These are phyloP conservation scores for Petrea volubilis DNA, from an alignment of 257 asterid species.

Conservation along the genomic window DNA sequence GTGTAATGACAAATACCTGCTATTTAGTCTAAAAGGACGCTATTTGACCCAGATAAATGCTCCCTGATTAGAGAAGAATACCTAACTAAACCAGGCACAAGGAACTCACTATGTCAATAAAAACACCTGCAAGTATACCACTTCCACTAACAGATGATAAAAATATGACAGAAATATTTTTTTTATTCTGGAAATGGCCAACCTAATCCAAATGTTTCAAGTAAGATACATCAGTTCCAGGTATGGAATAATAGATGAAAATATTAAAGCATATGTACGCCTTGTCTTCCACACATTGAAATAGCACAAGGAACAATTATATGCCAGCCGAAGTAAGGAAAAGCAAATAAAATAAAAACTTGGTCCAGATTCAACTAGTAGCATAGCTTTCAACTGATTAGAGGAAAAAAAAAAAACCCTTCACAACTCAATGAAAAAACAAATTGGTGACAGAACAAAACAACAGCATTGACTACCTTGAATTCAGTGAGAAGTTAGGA, in stretches of 20 bases:
- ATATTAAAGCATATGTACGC: constrained; percentile 7
- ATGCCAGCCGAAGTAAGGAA: background rate
- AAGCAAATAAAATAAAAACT: constrained; percentile 3
- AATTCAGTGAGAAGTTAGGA: constrained; percentile 61
- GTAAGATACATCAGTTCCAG: background rate
- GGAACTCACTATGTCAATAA: background rate
- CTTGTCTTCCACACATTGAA: background rate
- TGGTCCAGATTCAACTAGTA: no score
- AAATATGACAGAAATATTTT: background rate
- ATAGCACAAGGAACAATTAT: background rate
- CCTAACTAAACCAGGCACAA: background rate
- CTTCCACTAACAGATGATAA: background rate
- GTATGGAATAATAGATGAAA: background rate
- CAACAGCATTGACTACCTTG: constrained; percentile 57
- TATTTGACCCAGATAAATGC: background rate
- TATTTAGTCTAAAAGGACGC: background rate
- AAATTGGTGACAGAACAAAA: background rate
- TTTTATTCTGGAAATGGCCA: background rate
- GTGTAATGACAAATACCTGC: background rate
- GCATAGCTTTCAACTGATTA: background rate
- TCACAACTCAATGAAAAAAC: background rate
- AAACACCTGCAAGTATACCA: background rate
- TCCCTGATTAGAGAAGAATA: background rate
- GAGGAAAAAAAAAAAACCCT: background rate
- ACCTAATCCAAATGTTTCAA: constrained; percentile 7